These are phyloP conservation scores for Hemisphaericaspora xylofermentans DNA, from an alignment of 1,139 yeast genomes.

Conservation along the genomic window DNA sequence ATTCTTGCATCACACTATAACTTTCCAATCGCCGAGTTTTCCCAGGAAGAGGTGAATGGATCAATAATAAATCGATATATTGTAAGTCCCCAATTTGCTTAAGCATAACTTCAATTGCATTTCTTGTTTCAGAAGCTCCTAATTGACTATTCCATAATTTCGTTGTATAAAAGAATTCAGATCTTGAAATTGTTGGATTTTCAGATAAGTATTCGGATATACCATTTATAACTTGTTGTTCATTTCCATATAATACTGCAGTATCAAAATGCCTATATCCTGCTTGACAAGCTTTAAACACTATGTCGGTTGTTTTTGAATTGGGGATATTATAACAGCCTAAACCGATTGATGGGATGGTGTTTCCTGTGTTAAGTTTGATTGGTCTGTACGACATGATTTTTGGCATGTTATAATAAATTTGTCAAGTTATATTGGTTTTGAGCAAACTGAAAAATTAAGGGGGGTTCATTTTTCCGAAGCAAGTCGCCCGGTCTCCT, in stretches of 20 bases:
- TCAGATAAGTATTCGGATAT: constrained; percentile 51
- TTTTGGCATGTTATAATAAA: not conserved
- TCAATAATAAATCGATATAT: constrained; percentile 53
- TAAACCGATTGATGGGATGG: constrained; percentile 39
- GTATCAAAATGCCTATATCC: constrained; percentile 64
- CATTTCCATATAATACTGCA: constrained; percentile 58
- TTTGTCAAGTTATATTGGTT: not conserved
- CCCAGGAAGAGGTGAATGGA: constrained; percentile 65
- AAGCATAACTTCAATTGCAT: constrained; percentile 30
- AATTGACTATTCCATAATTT: constrained; percentile 39
- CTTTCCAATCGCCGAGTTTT: constrained; percentile 50
- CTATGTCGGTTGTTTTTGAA: constrained; percentile 29
- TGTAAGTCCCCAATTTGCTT: constrained; percentile 31
- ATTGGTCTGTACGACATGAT: constrained; percentile 13
- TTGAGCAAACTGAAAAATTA: not conserved
- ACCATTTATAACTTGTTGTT: constrained; percentile 56
- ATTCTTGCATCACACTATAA: constrained; percentile 64
- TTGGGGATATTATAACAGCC: constrained; percentile 35
- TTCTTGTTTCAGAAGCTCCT: constrained; percentile 24
- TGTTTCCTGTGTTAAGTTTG: constrained; percentile 19
- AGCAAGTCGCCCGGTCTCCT: too few relatives aligned
- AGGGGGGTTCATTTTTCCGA: too few relatives aligned
- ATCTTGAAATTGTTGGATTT: constrained; percentile 47
- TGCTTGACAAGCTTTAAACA: constrained; percentile 44
- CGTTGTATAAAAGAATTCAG: constrained; percentile 65